Base-by-base conservation (phyloP, 352 stramenopile genomes). In the Plasmopara muralis region DNA sequence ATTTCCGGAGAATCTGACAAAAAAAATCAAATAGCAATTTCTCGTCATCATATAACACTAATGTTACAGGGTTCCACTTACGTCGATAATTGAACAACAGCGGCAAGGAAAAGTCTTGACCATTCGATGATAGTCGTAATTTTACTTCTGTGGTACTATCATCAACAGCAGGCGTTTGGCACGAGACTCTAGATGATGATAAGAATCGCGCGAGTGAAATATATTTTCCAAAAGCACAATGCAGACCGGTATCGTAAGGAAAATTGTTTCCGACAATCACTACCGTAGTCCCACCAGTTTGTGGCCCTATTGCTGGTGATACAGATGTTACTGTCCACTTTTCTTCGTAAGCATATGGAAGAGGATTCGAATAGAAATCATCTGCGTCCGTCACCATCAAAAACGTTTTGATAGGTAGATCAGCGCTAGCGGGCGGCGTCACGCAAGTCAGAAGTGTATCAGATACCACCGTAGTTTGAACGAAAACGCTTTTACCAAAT, bases 341-440 rank as follows among this genome's bases (percentile, higher is more conserved):
- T 9, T 42, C 40, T 29, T 85, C 70, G 43, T 87, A 90, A 0
- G 52, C 34, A 29, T 71, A 90, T 13, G 50, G 42, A 18, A 87
- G 30, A 8, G 71, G 73, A 54, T 90, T 90, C 0, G 79, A 85
- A 43, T 63, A 87, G 44, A 79, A 79, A 1, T 58, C 65, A 29
- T 67, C 42, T 2, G 60, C 64, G 40, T 87, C 70, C 0, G 72
- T 87, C 14, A 89, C 57, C 60, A 81, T 77, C 46, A 83, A n/a
- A 45, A 74, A 84, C 0, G 60, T 76, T 39, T 48, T 41, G 0
- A 38, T 57, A 8, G 64, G 62, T 38, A 60, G 57, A 25, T 62
- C 57, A 14, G 40, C 14, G 28, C 48, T 60, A 12, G 34, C 54
- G 37, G 51, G 43, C 14, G 77, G 74, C 31, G 73, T 64, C 5